A percentile compares a stretch with the other conserved stretches of the same genome.
Conservation (phyloP, 2,329 filamentous ascomycete species). For the Lomentospora prolificans region DNA sequence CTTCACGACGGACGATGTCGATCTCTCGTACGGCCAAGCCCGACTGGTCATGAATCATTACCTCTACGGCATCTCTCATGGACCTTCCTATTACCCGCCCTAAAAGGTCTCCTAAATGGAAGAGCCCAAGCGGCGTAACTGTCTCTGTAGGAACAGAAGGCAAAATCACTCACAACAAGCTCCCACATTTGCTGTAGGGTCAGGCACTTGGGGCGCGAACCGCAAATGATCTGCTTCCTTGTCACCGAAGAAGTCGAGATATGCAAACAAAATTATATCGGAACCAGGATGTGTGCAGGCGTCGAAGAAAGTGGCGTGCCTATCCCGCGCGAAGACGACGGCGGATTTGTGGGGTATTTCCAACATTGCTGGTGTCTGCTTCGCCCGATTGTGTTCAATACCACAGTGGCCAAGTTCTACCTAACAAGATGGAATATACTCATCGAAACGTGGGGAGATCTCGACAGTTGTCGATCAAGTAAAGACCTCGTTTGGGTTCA, state of each 20-base stretch:
- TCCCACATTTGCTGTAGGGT: too few relatives aligned
- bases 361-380: background rate
- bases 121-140: background rate
- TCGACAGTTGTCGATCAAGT: background rate
- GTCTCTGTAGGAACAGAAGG: background rate
- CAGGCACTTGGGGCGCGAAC: too few relatives aligned
- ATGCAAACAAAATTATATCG: too few relatives aligned
- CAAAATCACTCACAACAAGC: background rate
- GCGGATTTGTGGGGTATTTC: background rate
- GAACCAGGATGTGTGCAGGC: too few relatives aligned
- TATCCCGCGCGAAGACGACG: too few relatives aligned
- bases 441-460: background rate
- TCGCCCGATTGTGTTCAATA: background rate
- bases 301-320: too few relatives aligned
- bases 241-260: too few relatives aligned
- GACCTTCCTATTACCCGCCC: background rate
- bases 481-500: background rate
- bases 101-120: too few relatives aligned
- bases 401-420: background rate
- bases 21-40: background rate
- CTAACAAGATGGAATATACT: background rate
- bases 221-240: too few relatives aligned
- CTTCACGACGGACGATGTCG: background rate
- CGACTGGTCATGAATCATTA: background rate
- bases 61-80: background rate